Percentiles rank a stretch among this genome's conserved stretches.
These are phyloP conservation scores for Claviceps digitariae DNA, from an alignment of 2,329 filamentous ascomycete species.

Conservation along the genomic window DNA sequence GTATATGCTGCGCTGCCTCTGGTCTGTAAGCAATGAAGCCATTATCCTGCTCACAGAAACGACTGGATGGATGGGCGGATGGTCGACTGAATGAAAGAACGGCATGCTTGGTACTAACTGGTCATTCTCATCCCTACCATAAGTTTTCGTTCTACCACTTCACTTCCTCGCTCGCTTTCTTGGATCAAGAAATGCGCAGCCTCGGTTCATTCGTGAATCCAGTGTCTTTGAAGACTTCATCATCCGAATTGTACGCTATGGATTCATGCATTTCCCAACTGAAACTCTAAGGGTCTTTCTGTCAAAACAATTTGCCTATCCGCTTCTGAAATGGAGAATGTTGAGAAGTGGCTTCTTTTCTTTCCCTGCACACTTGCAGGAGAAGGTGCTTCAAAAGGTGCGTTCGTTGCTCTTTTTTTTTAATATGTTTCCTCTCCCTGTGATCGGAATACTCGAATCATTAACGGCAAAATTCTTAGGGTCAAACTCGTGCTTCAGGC, in stretches of 20 bases:
- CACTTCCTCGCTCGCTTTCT: constrained; percentile 4
- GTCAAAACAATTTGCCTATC: constrained; percentile 56
- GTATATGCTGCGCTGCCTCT: constrained; percentile 55
- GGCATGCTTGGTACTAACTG: neutral
- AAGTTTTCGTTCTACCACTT: constrained; percentile 5
- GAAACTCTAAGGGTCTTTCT: constrained; percentile 64
- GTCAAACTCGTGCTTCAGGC: constrained; percentile 39
- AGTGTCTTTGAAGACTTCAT: constrained; percentile 66
- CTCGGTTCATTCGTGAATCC: constrained; percentile 55
- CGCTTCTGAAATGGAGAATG: constrained; percentile 65
- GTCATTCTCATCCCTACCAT: no score
- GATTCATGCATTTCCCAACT: constrained; percentile 58
- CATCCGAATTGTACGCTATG: constrained; percentile 64
- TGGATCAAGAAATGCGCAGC: constrained; percentile 17
- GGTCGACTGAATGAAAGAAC: no score
- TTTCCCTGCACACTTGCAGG: constrained; percentile 51
- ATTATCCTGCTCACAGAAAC: neutral
- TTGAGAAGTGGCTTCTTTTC: constrained; percentile 54
- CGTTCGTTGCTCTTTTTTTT: neutral
- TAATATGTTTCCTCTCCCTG: no score
- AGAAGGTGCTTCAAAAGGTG: constrained; percentile 22
- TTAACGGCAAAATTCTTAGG: constrained; percentile 8
- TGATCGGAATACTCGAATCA: neutral
- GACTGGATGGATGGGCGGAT: neutral
- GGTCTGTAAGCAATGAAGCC: constrained; percentile 17